Conservation (phyloP, 2,329 filamentous ascomycete species). For the Pseudonectria foliicola region DNA sequence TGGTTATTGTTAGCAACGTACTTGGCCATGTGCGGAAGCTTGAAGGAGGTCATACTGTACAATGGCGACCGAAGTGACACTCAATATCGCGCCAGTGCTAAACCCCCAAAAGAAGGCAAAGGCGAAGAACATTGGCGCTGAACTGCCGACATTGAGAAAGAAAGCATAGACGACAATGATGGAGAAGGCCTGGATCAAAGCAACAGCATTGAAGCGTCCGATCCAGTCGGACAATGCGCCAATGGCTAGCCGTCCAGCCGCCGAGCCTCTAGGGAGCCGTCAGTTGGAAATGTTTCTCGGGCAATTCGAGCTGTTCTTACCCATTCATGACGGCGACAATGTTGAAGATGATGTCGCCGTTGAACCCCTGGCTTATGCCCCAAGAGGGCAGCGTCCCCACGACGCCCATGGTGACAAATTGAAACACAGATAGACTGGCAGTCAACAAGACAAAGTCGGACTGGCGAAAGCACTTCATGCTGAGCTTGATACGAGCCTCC, state of each 20-base stretch:
- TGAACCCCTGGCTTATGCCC: conserved; percentile 1
- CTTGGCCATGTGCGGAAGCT: background rate
- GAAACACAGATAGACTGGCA: conserved; percentile 1
- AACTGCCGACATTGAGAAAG: conserved; percentile 3
- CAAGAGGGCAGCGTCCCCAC: conserved; percentile 5
- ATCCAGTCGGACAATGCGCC: conserved; percentile 2
- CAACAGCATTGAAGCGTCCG: conserved; percentile 7
- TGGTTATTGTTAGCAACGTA: background rate
- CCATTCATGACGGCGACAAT: conserved; percentile 4
- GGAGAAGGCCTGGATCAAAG: conserved; percentile 1
- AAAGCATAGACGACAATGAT: conserved; percentile 2
- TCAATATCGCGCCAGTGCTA: conserved; percentile 2
- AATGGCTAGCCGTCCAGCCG: conserved; percentile 1
- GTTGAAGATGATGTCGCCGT: conserved; percentile 3
- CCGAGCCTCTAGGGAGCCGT: conserved; percentile 1
- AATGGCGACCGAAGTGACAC: conserved; percentile 3
- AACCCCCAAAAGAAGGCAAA: conserved; percentile 5
- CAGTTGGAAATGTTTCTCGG: background rate
- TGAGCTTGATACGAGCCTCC: background rate
- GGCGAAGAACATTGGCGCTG: conserved; percentile 1
- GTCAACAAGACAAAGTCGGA: conserved; percentile 5
- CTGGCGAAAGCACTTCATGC: conserved; percentile 2
- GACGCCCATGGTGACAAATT: conserved; percentile 5
- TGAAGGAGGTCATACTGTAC: conserved; percentile 2
- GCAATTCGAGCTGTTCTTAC: conserved; percentile 1